These are phyloP conservation scores for Trametes versicolor DNA, from an alignment of 1,284 basidiomycete species.

Conservation along the genomic window DNA sequence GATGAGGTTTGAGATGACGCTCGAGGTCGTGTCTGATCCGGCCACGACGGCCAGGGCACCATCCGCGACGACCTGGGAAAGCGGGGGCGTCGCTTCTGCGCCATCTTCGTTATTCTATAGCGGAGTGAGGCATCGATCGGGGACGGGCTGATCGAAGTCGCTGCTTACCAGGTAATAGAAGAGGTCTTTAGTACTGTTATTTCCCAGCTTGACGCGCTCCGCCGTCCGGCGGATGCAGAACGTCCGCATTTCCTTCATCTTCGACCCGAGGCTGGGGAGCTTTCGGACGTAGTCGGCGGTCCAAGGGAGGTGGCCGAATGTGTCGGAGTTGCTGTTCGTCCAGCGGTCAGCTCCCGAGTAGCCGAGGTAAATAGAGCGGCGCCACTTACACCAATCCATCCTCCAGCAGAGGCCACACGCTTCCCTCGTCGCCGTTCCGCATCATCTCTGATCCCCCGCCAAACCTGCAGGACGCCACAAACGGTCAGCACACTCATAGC, in stretches of 20 bases:
- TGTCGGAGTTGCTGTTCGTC: slow-evolving; percentile 30
- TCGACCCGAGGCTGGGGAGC: slow-evolving; percentile 31
- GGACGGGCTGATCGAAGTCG: slow-evolving; percentile 12
- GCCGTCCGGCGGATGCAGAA: slow-evolving; percentile 31
- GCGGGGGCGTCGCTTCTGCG: slow-evolving; percentile 31
- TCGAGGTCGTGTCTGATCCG: slow-evolving; percentile 48
- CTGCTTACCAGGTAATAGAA: slow-evolving; percentile 36
- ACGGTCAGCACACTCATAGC: neutral
- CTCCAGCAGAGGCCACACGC: slow-evolving; percentile 35
- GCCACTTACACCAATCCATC: slow-evolving; percentile 33
- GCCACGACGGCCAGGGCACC: slow-evolving; percentile 38
- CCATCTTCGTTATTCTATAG: slow-evolving; percentile 39
- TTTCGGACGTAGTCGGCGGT: slow-evolving; percentile 34
- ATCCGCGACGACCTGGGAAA: slow-evolving; percentile 34
- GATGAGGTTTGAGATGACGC: slow-evolving; percentile 36
- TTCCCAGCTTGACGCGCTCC: slow-evolving; percentile 30
- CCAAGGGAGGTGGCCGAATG: slow-evolving; percentile 41
- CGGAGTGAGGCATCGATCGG: slow-evolving; percentile 12
- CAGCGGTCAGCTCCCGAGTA: neutral
- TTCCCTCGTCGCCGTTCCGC: slow-evolving; percentile 39
- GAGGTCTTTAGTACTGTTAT: slow-evolving; percentile 34
- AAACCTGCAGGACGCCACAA: slow-evolving; percentile 31
- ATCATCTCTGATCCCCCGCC: slow-evolving; percentile 43
- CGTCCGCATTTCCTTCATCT: slow-evolving; percentile 34
- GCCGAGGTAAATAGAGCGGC: neutral